Conservation (phyloP, 2,329 filamentous ascomycete genomes). For the Hirsutella rhossiliensis region DNA sequence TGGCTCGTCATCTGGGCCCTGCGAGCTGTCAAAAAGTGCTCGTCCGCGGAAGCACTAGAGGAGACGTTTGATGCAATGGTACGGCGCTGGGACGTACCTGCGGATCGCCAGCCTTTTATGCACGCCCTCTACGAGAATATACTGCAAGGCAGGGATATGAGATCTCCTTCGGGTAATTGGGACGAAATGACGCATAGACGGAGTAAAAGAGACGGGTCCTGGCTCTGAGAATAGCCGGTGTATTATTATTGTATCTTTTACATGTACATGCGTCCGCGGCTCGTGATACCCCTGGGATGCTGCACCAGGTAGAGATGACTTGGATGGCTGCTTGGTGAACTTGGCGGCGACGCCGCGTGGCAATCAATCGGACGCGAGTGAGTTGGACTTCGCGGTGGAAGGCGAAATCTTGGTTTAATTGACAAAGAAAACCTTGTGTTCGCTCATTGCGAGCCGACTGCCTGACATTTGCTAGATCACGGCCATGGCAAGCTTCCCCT, state of each 20-base stretch:
- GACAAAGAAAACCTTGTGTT: slow-evolving; percentile 15
- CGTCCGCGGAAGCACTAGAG: slow-evolving; percentile 36
- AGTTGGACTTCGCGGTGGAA: background rate
- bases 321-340: background rate
- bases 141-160: slow-evolving; percentile 21
- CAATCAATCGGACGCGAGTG: background rate
- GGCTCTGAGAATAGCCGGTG: slow-evolving; percentile 12
- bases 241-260: background rate
- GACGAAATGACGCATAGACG: slow-evolving; percentile 10
- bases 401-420: background rate
- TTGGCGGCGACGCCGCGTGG: no score
- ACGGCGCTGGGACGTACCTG: slow-evolving; percentile 32
- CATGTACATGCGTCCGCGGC: background rate
- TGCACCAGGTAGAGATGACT: background rate
- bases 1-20: slow-evolving; percentile 52
- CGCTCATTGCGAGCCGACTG: slow-evolving; percentile 13
- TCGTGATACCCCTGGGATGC: background rate
- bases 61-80: slow-evolving; percentile 40
- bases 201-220: slow-evolving; percentile 15
- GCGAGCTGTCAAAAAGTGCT: slow-evolving; percentile 51
- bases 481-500: slow-evolving; percentile 8
- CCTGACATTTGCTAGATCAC: slow-evolving; percentile 20
- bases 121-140: slow-evolving; percentile 31
- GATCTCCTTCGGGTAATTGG: slow-evolving; percentile 13
- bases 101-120: slow-evolving; percentile 32